Evolutionary conservation across 805 yeast species (phyloP).

Genomic region (Kurtzmaniella fragi): DNA sequence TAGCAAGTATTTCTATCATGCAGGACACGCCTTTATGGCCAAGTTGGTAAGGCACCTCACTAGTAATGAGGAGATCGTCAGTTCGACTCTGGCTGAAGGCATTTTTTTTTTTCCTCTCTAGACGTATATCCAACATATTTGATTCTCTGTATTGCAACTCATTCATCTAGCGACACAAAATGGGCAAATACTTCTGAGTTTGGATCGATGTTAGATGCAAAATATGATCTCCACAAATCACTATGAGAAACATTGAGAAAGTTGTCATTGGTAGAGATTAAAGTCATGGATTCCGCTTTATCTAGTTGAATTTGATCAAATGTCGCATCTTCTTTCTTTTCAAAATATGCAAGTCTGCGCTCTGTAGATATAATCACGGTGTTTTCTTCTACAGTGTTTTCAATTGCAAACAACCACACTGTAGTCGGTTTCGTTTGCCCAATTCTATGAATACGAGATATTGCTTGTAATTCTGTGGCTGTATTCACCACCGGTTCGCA

Average conservation of each 20-base stretch:
- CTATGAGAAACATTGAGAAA: constrained; percentile 57
- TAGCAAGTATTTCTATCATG: too few species aligned
- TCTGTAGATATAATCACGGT: constrained; percentile 66
- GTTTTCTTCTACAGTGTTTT: constrained; percentile 83
- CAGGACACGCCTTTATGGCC: too few species aligned
- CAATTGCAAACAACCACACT: constrained; percentile 89
- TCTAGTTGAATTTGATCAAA: constrained; percentile 30
- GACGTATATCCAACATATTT: too few species aligned
- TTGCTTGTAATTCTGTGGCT: constrained; percentile 85
- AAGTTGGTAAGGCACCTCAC: too few species aligned
- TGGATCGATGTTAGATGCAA: constrained; percentile 12
- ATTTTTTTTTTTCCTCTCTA: too few species aligned
- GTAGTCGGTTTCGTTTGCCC: constrained; percentile 81
- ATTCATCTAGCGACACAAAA: too few species aligned
- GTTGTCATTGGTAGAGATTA: constrained; percentile 35
- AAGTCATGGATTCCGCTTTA: constrained; percentile 49
- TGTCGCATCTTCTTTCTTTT: constrained; percentile 13
- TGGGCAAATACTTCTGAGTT: too few species aligned
- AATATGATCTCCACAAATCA: constrained; percentile 63
- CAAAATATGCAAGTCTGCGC: constrained; percentile 45
- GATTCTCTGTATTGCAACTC: too few species aligned
- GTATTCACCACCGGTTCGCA: constrained; percentile 92
- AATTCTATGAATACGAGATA: constrained; percentile 85
- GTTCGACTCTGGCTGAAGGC: too few species aligned
- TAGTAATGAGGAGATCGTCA: too few species aligned